Evolutionary conservation across 1,284 basidiomycete genomes (phyloP).

Genomic region (Malassezia globosa): DNA sequence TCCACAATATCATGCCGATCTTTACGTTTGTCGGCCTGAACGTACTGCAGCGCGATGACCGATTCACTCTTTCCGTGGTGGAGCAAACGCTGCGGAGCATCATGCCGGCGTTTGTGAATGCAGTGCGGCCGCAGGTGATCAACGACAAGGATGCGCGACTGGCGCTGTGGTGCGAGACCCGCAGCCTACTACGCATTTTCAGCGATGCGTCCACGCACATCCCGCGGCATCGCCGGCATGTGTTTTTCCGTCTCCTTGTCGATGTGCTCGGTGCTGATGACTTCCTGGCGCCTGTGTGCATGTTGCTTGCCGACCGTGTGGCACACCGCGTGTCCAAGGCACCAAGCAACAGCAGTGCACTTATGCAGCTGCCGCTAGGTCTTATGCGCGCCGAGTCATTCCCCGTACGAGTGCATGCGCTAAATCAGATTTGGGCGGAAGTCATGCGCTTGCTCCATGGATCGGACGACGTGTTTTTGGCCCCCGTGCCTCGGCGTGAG

Average conservation of each 20-base stretch:
- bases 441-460: slow-evolving; percentile 24
- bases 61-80: slow-evolving; percentile 85
- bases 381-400: slow-evolving; percentile 54
- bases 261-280: slow-evolving; percentile 69
- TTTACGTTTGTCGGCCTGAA: slow-evolving; percentile 99
- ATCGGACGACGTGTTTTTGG: slow-evolving; percentile 31
- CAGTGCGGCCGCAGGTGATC: slow-evolving; percentile 53
- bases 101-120: slow-evolving; percentile 78
- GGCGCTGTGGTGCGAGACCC: slow-evolving; percentile 35
- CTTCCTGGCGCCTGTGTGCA: slow-evolving; percentile 70
- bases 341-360: slow-evolving; percentile 47
- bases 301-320: slow-evolving; percentile 73
- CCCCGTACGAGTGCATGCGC: slow-evolving; percentile 53
- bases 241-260: slow-evolving; percentile 84
- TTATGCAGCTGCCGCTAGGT: slow-evolving; percentile 59
- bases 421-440: slow-evolving; percentile 34
- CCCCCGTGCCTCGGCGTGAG: slow-evolving; percentile 27
- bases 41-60: slow-evolving; percentile 88
- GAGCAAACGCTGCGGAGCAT: slow-evolving; percentile 90
- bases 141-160: slow-evolving; percentile 18
- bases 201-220: slow-evolving; percentile 76
- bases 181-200: slow-evolving; percentile 68
- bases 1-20: slow-evolving; percentile 93
- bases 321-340: slow-evolving; percentile 63
- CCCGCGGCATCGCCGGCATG: slow-evolving; percentile 71